Evolutionary conservation across 2,329 filamentous ascomycete species (phyloP).

Genomic region (Aspergillus fumigatiaffinis): DNA sequence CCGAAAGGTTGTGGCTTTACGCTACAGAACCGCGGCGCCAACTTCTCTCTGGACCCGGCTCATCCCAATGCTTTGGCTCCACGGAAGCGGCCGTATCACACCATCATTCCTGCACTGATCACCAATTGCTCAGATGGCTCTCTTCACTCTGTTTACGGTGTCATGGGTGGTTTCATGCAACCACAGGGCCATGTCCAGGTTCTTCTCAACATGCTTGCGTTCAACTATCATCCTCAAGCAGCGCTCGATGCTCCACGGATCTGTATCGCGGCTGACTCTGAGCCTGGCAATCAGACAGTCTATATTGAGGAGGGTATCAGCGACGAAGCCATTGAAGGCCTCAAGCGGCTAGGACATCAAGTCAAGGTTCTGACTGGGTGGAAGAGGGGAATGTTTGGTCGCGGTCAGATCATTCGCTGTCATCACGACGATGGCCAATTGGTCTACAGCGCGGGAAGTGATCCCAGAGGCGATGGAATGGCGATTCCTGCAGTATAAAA

Average conservation of each 20-base stretch:
- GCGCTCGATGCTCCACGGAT: conserved; percentile 89
- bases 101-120: conserved; percentile 89
- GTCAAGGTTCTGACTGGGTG: conserved; percentile 65
- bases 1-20: conserved; percentile 85
- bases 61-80: conserved; percentile 81
- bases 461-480: conserved; percentile 78
- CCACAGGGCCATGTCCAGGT: conserved; percentile 95
- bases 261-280: conserved; percentile 74
- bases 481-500: conserved; percentile 47
- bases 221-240: conserved; percentile 76
- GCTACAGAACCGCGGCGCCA: conserved; percentile 86
- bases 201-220: conserved; percentile 81
- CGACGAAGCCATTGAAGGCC: conserved; percentile 61
- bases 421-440: conserved; percentile 69
- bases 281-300: conserved; percentile 59
- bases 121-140: conserved; percentile 71
- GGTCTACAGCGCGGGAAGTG: conserved; percentile 86
- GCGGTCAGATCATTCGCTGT: conserved; percentile 80
- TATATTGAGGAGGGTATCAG: conserved; percentile 80
- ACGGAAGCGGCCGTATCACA: conserved; percentile 89
- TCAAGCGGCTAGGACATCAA: conserved; percentile 68
- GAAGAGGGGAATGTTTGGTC: conserved; percentile 68
- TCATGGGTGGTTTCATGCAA: conserved; percentile 99
- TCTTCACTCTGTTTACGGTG: conserved; percentile 82
- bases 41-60: conserved; percentile 65